Conservation (phyloP, 208 protist genomes). For the Trypanosoma mega region DNA sequence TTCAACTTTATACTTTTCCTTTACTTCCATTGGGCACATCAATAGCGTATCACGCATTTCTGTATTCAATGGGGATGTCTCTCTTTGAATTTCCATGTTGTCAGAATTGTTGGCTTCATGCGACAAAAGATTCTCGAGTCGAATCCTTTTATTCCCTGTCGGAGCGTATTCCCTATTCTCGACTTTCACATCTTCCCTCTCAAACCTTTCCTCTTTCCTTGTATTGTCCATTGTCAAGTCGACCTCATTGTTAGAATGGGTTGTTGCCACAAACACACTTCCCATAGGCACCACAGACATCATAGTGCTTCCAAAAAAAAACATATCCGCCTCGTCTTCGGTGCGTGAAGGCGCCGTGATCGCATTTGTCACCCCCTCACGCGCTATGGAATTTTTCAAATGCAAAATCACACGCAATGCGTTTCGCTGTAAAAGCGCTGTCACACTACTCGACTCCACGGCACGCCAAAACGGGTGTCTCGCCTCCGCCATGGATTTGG, state of each 20-base stretch:
- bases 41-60: background rate
- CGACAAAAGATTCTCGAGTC: too few species aligned
- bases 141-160: too few species aligned
- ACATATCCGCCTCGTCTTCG: constrained; percentile 16
- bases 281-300: constrained; percentile 27
- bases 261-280: constrained; percentile 23
- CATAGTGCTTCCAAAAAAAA: constrained; percentile 24
- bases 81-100: too few species aligned
- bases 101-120: too few species aligned
- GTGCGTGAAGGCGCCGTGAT: background rate
- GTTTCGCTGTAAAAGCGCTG: background rate
- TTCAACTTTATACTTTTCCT: constrained; percentile 24
- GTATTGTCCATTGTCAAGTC: background rate
- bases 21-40: constrained; percentile 20
- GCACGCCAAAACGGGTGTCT: constrained; percentile 8
- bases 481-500: background rate
- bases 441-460: constrained; percentile 11
- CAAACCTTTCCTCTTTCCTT: constrained; percentile 1
- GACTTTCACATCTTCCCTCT: too few species aligned
- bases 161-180: too few species aligned
- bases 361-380: background rate
- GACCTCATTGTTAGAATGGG: background rate
- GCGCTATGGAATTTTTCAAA: constrained; percentile 4
- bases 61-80: background rate
- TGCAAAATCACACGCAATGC: constrained; percentile 21